These are phyloP conservation scores for Cyclotella kingstonii DNA, from an alignment of 108 stramenopile genomes.

Conservation along the genomic window DNA sequence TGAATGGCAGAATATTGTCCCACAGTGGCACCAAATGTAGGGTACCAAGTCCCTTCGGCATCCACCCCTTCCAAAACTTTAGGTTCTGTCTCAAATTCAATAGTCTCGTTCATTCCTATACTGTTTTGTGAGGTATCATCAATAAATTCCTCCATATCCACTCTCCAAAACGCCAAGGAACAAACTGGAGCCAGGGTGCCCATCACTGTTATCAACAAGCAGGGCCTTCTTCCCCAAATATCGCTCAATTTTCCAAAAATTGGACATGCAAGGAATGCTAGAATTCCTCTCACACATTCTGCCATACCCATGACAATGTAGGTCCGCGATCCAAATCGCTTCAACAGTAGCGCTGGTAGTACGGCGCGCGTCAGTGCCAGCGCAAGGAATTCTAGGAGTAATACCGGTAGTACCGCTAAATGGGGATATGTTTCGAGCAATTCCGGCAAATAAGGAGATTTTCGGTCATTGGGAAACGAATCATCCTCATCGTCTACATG, in stretches of 20 bases:
- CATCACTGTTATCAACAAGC: constrained; percentile 87
- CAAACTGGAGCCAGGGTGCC: constrained; percentile 92
- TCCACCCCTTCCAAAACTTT: constrained; percentile 26
- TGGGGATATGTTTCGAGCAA: constrained; percentile 28
- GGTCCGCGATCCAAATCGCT: constrained; percentile 59
- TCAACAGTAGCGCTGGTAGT: constrained; percentile 71
- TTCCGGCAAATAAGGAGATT: not conserved
- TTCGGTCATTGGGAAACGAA: too few relatives aligned
- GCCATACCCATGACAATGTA: constrained; percentile 86
- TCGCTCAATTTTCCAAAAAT: constrained; percentile 90
- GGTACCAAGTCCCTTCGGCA: constrained; percentile 15
- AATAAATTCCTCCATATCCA: constrained; percentile 20
- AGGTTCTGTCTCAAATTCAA: too few relatives aligned
- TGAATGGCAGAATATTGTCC: not conserved
- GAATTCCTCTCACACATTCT: constrained; percentile 87
- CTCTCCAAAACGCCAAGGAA: constrained; percentile 78
- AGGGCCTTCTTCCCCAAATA: constrained; percentile 72
- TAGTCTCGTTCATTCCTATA: too few relatives aligned
- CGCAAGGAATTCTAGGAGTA: constrained; percentile 92
- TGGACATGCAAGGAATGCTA: constrained; percentile 93
- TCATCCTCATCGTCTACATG: too few relatives aligned
- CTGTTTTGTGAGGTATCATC: not conserved
- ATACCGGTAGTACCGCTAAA: constrained; percentile 87
- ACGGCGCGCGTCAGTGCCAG: constrained; percentile 82
- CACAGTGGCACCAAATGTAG: not conserved